Conservation (phyloP, 495 filamentous ascomycete genomes). For the Talaromyces adpressus region DNA sequence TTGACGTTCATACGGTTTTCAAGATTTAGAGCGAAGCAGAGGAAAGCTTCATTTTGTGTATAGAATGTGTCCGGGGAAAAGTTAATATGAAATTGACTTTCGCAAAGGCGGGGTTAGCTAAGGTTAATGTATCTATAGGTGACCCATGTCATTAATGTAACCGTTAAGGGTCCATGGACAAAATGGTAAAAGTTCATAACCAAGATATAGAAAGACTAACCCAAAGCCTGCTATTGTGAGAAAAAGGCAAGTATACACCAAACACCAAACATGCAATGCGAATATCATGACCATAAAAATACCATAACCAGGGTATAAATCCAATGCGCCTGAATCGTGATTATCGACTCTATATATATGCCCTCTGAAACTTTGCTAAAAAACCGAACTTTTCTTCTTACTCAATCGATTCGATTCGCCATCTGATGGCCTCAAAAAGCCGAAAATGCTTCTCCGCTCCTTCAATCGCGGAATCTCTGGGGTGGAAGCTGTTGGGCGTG, state of each 20-base stretch:
- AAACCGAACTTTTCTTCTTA: conserved; percentile 49
- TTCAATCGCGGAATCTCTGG: conserved; percentile 16
- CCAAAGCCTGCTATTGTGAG: too few species aligned
- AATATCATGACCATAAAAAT: background rate
- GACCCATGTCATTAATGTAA: background rate
- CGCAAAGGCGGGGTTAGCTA: background rate
- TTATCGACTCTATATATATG: background rate
- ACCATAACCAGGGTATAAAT: conserved; percentile 2
- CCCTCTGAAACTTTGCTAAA: conserved; percentile 16
- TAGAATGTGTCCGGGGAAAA: background rate
- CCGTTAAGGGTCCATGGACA: background rate
- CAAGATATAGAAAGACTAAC: background rate
- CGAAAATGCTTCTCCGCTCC: conserved; percentile 46
- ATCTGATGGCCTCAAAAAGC: conserved; percentile 28
- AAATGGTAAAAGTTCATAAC: background rate
- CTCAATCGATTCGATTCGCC: conserved; percentile 26
- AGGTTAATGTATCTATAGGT: background rate
- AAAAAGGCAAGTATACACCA: background rate
- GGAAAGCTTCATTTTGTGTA: background rate
- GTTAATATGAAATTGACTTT: background rate
- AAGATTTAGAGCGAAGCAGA: background rate
- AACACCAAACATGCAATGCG: background rate
- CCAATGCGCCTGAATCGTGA: background rate
- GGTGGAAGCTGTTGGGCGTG: conserved; percentile 3
- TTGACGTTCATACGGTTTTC: background rate